A percentile compares a stretch with the other conserved stretches of the same genome.
Conservation (phyloP, 345 rosid species). For the Eucalyptus albens region DNA sequence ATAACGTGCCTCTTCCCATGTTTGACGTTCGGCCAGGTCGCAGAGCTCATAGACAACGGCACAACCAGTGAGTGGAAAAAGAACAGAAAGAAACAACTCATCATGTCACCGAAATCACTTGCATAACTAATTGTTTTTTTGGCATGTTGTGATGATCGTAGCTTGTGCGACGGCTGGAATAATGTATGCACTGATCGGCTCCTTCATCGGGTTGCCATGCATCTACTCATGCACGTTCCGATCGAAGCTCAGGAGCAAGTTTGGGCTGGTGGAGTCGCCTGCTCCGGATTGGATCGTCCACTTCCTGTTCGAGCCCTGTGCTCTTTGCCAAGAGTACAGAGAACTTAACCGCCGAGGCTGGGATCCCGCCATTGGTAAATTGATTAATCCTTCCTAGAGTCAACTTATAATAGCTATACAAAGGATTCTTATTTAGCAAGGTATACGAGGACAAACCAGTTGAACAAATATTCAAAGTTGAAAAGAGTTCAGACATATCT, state of each 20-base stretch:
- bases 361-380: slow-evolving; percentile 52
- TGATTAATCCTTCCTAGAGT: not conserved
- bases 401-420: not conserved
- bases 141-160: not conserved
- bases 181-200: slow-evolving; percentile 22
- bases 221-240: slow-evolving; percentile 53
- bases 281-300: slow-evolving; percentile 58
- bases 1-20: slow-evolving; percentile 33
- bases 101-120: not conserved
- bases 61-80: slow-evolving; percentile 12
- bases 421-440: not conserved
- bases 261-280: slow-evolving; percentile 46
- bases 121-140: not conserved
- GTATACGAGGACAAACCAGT: not conserved
- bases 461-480: not conserved
- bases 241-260: slow-evolving; percentile 45
- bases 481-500: not conserved
- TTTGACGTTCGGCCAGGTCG: slow-evolving; percentile 47
- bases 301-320: slow-evolving; percentile 47
- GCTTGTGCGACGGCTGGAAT: slow-evolving; percentile 42
- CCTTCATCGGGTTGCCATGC: slow-evolving; percentile 29
- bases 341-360: slow-evolving; percentile 55
- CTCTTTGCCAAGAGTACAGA: slow-evolving; percentile 70
- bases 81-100: not conserved
- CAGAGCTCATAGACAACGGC: slow-evolving; percentile 56